These are phyloP conservation scores for Phytophthora sansomeana DNA, from an alignment of 352 stramenopile species.

Conservation along the genomic window DNA sequence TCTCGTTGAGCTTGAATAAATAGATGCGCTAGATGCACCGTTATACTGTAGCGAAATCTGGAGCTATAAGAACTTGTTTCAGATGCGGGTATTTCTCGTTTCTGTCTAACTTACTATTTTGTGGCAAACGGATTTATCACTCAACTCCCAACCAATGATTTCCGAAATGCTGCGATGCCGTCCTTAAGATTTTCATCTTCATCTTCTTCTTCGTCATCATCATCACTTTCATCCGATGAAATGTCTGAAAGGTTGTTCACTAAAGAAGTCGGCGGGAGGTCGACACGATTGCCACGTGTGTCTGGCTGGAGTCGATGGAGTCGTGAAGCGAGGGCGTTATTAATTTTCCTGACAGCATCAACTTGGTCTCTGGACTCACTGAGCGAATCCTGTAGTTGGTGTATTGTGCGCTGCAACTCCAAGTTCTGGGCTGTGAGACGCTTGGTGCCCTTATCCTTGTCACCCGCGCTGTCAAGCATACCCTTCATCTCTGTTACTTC, in stretches of 20 bases:
- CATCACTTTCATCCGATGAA: slow-evolving; percentile 65
- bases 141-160: slow-evolving; percentile 39
- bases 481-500: slow-evolving; percentile 73
- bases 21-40: no score
- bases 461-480: slow-evolving; percentile 57
- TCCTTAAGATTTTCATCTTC: slow-evolving; percentile 50
- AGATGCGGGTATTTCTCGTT: neutral
- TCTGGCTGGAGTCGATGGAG: slow-evolving; percentile 68
- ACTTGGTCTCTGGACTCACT: slow-evolving; percentile 78
- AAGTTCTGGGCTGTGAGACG: slow-evolving; percentile 69
- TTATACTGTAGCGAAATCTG: no score
- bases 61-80: no score
- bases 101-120: slow-evolving; percentile 9
- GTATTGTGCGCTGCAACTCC: slow-evolving; percentile 74
- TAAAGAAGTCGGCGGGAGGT: slow-evolving; percentile 47
- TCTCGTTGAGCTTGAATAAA: no score
- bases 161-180: slow-evolving; percentile 50
- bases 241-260: slow-evolving; percentile 48
- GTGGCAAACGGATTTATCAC: neutral
- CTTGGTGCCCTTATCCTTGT: slow-evolving; percentile 74
- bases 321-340: slow-evolving; percentile 70
- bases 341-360: slow-evolving; percentile 78
- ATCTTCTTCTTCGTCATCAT: slow-evolving; percentile 50
- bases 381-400: slow-evolving; percentile 77
- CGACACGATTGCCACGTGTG: slow-evolving; percentile 58